Percentiles rank a stretch among this genome's conserved stretches.
phyloP scores from a whole-genome alignment of 768 basidiomycete species.

The Phaeotremella skinneri region DNA sequence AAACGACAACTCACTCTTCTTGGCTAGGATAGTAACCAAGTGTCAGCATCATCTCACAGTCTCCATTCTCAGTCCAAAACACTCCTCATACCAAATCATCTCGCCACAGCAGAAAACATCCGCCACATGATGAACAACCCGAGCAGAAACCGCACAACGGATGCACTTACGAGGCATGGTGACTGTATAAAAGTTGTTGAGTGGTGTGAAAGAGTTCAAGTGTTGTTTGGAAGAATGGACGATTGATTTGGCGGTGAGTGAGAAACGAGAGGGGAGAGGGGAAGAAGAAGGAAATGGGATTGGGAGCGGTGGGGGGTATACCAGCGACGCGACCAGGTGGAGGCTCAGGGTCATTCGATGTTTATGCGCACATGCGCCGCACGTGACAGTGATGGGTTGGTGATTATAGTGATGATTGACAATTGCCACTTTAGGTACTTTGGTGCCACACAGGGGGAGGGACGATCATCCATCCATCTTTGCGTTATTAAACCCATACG shows the following conservation, averaged over 20 bases:
- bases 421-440: too few relatives aligned
- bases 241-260: constrained; percentile 7
- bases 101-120: neutral
- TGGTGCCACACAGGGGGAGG: constrained; percentile 1
- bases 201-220: neutral
- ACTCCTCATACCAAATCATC: neutral
- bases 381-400: too few relatives aligned
- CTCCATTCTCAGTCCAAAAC: neutral
- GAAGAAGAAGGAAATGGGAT: constrained; percentile 2
- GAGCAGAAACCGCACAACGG: too few relatives aligned
- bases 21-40: constrained; percentile 21
- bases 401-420: too few relatives aligned
- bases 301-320: neutral
- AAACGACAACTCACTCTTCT: constrained; percentile 38
- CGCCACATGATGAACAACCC: too few relatives aligned
- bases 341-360: constrained; percentile 2
- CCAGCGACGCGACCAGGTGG: neutral
- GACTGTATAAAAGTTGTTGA: constrained; percentile 16
- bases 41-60: neutral
- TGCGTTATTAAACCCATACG: too few relatives aligned
- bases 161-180: constrained; percentile 47
- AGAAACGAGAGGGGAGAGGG: constrained; percentile 16
- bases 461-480: too few relatives aligned
- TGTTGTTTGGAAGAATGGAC: constrained; percentile 6
- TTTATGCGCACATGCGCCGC: neutral